Percentiles rank a stretch among this genome's conserved stretches.
Evolutionary conservation across 2,329 filamentous ascomycete species (phyloP).

Genomic region (Colletotrichum sp.): DNA sequence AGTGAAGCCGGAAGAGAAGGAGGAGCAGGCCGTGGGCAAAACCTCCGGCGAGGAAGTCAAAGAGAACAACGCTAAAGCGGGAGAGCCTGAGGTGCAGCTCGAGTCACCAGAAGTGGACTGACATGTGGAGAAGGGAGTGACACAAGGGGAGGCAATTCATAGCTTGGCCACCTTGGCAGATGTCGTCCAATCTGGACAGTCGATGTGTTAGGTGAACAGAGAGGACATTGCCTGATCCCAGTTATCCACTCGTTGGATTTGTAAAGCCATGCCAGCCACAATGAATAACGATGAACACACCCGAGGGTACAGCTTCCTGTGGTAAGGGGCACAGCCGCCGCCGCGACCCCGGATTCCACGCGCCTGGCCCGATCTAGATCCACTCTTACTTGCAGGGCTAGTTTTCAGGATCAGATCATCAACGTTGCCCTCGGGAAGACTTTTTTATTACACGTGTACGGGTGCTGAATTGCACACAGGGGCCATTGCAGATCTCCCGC

Average conservation of each 20-base stretch:
- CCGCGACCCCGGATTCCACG: background rate
- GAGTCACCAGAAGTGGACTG: slow-evolving; percentile 3
- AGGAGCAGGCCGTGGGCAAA: background rate
- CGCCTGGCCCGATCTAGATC: background rate
- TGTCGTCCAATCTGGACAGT: background rate
- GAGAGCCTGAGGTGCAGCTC: background rate
- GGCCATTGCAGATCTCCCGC: slow-evolving; percentile 1
- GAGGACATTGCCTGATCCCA: background rate
- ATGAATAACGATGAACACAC: background rate
- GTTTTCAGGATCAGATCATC: background rate
- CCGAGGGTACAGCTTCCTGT: background rate
- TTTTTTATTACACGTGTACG: background rate
- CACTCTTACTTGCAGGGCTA: background rate
- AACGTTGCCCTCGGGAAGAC: background rate
- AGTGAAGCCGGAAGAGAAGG: background rate
- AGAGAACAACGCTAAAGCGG: background rate
- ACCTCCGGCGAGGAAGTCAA: background rate
- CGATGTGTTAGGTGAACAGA: background rate
- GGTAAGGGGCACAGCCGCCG: background rate
- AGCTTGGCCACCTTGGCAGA: background rate
- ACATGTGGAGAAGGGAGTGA: background rate
- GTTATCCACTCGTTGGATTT: background rate
- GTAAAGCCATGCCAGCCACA: background rate
- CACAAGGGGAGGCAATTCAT: background rate
- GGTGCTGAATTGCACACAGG: background rate